A percentile compares a stretch with the other conserved stretches of the same genome.
phyloP scores from a whole-genome alignment of 2,329 filamentous ascomycete species.

The Uncinocarpus reesii region DNA sequence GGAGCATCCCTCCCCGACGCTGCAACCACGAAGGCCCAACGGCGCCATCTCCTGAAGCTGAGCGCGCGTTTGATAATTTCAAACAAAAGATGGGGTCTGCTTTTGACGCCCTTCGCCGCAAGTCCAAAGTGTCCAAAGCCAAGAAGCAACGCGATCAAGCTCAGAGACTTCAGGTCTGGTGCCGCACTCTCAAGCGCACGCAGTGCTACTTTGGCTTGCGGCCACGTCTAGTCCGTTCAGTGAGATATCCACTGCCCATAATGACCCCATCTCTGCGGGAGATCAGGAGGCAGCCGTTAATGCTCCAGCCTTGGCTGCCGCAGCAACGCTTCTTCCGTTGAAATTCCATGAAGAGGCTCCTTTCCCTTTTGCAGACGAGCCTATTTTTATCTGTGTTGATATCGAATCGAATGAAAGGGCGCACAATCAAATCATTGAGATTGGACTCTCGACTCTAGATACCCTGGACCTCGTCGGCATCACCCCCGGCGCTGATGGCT shows the following conservation, averaged over 20 bases:
- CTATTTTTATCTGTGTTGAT: conserved; percentile 69
- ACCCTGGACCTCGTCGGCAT: conserved; percentile 48
- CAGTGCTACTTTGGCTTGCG: conserved; percentile 64
- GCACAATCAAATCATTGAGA: conserved; percentile 62
- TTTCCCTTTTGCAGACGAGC: conserved; percentile 43
- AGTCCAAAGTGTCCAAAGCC: conserved; percentile 39
- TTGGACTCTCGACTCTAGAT: conserved; percentile 75
- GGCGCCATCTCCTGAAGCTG: conserved; percentile 20
- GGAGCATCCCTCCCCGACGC: conserved; percentile 25
- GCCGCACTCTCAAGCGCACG: conserved; percentile 50
- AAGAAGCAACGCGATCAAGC: conserved; percentile 43
- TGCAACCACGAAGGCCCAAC: conserved; percentile 19
- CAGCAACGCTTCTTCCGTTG: conserved; percentile 27
- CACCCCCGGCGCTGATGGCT: conserved; percentile 51
- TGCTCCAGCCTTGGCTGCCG: conserved; percentile 21
- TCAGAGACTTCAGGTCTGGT: conserved; percentile 43
- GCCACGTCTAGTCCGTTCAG: conserved; percentile 22
- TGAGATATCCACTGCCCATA: conserved; percentile 6
- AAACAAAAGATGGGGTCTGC: conserved; percentile 45
- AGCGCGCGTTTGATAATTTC: conserved; percentile 39
- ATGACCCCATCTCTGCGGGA: conserved; percentile 20
- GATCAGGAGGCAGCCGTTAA: conserved; percentile 20
- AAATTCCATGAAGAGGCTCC: conserved; percentile 39
- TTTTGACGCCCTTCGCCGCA: conserved; percentile 42
- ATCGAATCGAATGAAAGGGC: conserved; percentile 68